phyloP scores from a whole-genome alignment of 2,329 filamentous ascomycete genomes.

The Aspergillus uvarum region DNA sequence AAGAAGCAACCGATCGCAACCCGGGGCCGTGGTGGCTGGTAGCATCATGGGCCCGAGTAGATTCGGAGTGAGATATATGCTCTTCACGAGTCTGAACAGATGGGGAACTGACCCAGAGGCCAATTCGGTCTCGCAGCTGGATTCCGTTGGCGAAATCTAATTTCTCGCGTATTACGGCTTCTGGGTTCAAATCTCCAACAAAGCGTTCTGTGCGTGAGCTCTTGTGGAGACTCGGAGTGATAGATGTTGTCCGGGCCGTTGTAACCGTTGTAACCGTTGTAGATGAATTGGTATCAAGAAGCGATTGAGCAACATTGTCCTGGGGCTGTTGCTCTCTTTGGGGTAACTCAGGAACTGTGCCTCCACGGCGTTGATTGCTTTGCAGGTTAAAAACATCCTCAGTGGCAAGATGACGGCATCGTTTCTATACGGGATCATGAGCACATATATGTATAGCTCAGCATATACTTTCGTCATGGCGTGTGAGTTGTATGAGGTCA shows the following conservation, averaged over 20 bases:
- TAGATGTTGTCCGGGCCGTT: neutral
- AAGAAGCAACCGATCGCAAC: conserved; percentile 12
- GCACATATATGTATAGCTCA: neutral
- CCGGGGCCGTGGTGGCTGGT: conserved; percentile 2
- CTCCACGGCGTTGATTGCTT: neutral
- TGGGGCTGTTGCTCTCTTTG: neutral
- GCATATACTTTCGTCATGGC: neutral
- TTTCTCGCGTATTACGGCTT: conserved; percentile 39
- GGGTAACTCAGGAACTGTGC: neutral
- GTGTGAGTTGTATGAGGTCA: neutral
- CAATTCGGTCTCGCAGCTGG: conserved; percentile 31
- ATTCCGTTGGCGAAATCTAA: conserved; percentile 25
- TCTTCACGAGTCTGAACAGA: conserved; percentile 11
- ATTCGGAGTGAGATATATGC: neutral
- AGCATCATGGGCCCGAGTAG: neutral
- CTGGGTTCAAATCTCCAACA: conserved; percentile 44
- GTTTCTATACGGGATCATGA: conserved; percentile 26
- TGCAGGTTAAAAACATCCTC: conserved; percentile 1
- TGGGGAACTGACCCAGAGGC: conserved; percentile 34
- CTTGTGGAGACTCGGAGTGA: conserved; percentile 10
- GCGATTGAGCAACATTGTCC: neutral
- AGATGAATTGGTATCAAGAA: too few species aligned
- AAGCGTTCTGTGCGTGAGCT: conserved; percentile 32
- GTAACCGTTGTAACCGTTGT: neutral
- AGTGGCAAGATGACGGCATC: conserved; percentile 30